Evolutionary conservation across 768 basidiomycete genomes (phyloP).

Genomic region (Suillus brevipes): DNA sequence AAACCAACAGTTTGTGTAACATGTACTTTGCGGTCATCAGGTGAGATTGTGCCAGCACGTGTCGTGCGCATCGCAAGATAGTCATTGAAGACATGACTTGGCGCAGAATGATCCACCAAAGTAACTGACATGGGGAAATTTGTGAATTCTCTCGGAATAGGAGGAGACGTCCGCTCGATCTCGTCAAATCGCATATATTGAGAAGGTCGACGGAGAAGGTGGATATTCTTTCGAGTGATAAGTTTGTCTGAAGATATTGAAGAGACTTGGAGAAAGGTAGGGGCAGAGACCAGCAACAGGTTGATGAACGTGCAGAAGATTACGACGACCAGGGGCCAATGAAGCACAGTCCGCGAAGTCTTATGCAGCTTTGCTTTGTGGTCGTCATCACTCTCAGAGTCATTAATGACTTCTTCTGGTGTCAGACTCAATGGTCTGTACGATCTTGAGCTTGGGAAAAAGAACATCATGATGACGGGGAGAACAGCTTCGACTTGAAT

Average conservation of each 20-base stretch:
- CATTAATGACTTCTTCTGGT: background rate
- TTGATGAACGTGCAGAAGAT: background rate
- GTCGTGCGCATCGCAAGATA: background rate
- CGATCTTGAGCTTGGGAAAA: background rate
- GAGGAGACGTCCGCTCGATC: background rate
- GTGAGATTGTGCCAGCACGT: background rate
- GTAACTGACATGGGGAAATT: background rate
- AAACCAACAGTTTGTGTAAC: background rate
- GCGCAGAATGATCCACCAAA: background rate
- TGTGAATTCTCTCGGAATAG: background rate
- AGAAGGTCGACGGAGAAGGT: background rate
- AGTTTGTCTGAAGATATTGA: background rate
- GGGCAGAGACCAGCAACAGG: background rate
- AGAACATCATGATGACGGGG: background rate
- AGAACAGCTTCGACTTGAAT: background rate
- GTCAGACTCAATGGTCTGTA: background rate
- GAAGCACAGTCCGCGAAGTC: background rate
- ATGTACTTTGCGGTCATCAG: conserved; percentile 1
- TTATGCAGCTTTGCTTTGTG: background rate
- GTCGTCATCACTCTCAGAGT: background rate
- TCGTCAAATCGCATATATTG: background rate
- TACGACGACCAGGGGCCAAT: background rate
- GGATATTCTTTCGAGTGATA: background rate
- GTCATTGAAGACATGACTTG: conserved; percentile 2
- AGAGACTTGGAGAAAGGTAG: background rate